Percentiles rank a stretch among this genome's conserved stretches.
These are phyloP conservation scores for Yamadazyma mexicana DNA, from an alignment of 1,139 yeast species.

Conservation along the genomic window DNA sequence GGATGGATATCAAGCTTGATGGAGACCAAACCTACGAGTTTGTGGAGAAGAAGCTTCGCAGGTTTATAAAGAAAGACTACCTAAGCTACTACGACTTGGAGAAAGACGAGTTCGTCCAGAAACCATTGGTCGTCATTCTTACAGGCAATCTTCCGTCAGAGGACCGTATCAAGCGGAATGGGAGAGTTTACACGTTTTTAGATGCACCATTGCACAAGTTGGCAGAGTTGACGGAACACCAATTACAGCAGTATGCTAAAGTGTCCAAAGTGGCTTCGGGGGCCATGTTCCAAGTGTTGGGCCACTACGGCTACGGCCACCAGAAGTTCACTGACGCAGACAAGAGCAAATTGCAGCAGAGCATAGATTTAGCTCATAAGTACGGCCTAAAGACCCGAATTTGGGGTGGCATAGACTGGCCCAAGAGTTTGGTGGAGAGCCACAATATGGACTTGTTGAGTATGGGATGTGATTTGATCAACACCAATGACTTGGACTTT, in stretches of 20 bases:
- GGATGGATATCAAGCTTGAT: constrained; percentile 46
- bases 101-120: constrained; percentile 23
- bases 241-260: constrained; percentile 23
- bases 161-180: constrained; percentile 22
- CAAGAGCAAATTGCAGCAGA: constrained; percentile 17
- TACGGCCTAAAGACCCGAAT: constrained; percentile 39
- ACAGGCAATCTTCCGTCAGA: constrained; percentile 44
- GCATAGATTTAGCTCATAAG: constrained; percentile 34
- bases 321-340: constrained; percentile 23
- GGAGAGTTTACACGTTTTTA: constrained; percentile 32
- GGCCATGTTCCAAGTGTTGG: constrained; percentile 32
- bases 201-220: constrained; percentile 40
- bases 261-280: constrained; percentile 38
- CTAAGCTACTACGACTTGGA: constrained; percentile 35
- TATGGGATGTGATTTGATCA: constrained; percentile 39
- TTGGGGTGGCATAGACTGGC: constrained; percentile 49
- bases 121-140: constrained; percentile 40
- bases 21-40: constrained; percentile 32
- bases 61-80: constrained; percentile 33
- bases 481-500: constrained; percentile 36
- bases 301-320: constrained; percentile 19
- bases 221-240: constrained; percentile 14
- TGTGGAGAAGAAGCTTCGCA: constrained; percentile 29
- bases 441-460: constrained; percentile 29
- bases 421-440: constrained; percentile 25